Evolutionary conservation across 352 stramenopile species (phyloP).

Genomic region (Phytophthora litchii): DNA sequence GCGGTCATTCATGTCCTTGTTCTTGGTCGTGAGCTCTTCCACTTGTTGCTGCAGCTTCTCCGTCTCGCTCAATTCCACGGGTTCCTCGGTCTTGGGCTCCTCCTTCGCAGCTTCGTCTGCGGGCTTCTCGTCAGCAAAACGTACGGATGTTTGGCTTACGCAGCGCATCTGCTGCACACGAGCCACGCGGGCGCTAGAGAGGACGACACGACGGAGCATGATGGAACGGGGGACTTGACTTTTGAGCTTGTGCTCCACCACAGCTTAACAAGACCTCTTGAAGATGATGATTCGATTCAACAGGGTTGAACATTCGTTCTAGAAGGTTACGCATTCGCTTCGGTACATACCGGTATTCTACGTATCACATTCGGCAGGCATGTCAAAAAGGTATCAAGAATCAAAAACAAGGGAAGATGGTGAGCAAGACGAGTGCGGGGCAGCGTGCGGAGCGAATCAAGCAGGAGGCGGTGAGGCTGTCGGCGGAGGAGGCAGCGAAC

Average conservation of each 20-base stretch:
- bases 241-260: slow-evolving; percentile 6
- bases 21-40: slow-evolving; percentile 72
- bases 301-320: slow-evolving; percentile 11
- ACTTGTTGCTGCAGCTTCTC: slow-evolving; percentile 70
- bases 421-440: slow-evolving; percentile 26
- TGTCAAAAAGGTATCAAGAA: neutral
- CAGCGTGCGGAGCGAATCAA: slow-evolving; percentile 29
- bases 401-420: slow-evolving; percentile 3
- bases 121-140: slow-evolving; percentile 64
- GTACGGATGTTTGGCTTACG: slow-evolving; percentile 47
- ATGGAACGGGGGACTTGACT: neutral
- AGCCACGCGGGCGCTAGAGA: slow-evolving; percentile 45
- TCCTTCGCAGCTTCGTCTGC: slow-evolving; percentile 27
- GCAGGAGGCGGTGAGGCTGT: slow-evolving; percentile 24
- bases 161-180: slow-evolving; percentile 51
- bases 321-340: neutral
- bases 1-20: slow-evolving; percentile 86
- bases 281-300: neutral
- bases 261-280: neutral
- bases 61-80: slow-evolving; percentile 29
- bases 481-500: slow-evolving; percentile 48
- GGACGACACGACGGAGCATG: slow-evolving; percentile 73
- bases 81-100: slow-evolving; percentile 18
- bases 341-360: too few relatives aligned
- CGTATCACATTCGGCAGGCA: neutral